Conservation (phyloP, 192 early-diverging fungal species). For the Entomortierella lignicola region DNA sequence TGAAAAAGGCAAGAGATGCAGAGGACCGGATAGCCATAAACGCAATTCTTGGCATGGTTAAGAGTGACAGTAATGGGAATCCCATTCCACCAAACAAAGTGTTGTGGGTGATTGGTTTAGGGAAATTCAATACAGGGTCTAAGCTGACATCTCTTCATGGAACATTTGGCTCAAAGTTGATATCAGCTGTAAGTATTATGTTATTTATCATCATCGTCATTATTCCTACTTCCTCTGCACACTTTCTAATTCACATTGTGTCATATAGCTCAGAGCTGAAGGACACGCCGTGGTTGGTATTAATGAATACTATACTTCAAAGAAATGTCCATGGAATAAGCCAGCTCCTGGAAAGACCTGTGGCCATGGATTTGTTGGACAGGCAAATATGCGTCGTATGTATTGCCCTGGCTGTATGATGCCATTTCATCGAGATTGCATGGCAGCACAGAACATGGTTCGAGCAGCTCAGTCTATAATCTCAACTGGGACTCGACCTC, state of each 20-base stretch:
- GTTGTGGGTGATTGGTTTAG: not conserved
- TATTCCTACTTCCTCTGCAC: not conserved
- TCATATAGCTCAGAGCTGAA: not conserved
- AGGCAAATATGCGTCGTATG: not conserved
- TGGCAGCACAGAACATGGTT: not conserved
- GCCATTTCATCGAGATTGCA: not conserved
- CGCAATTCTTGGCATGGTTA: not conserved
- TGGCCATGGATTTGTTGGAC: not conserved
- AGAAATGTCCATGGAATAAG: not conserved
- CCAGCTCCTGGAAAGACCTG: not conserved
- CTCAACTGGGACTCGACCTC: not conserved
- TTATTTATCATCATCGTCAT: not conserved
- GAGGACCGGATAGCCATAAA: not conserved
- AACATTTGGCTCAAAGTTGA: not conserved
- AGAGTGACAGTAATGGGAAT: not conserved
- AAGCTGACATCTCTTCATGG: not conserved
- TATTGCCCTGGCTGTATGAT: too few relatives aligned
- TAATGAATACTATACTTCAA: not conserved
- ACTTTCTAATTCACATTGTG: not conserved
- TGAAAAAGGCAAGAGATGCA: too few relatives aligned
- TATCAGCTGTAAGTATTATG: not conserved
- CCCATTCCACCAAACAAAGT: not conserved
- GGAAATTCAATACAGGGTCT: not conserved
- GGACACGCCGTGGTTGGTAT: conserved; percentile 1
- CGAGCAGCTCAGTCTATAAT: not conserved